Base-by-base conservation (phyloP, 2,329 filamentous ascomycete genomes). In the Epichloe glyceriae region DNA sequence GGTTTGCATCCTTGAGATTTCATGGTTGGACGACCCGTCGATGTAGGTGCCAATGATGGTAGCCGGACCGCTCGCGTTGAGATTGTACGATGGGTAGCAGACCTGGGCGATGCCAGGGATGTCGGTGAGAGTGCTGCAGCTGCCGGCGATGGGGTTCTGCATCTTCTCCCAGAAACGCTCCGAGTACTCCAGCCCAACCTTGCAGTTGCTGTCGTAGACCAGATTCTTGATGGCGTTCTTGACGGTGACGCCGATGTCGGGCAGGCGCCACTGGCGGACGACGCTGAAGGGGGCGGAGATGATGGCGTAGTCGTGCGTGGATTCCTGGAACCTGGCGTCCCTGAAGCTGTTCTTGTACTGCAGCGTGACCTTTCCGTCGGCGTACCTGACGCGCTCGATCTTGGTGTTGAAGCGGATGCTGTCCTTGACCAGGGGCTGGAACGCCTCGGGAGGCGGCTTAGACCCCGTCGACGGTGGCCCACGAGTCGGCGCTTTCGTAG, bases 1-100 rank as follows among this genome's bases (percentile, higher is more conserved):
- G 51, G 47, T 53, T 38, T 43, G 77, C 66, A 6, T 74, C 67
- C 1, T 66, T 57, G 75, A 70, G 37, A 61, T 59, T 33, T 59
- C 57, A 15, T 62, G 67, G 58, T 65, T 61, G 14, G 70, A 68
- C 26, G n/a, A 47, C 19, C 70, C 74, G 1, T 69, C 72, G 34
- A 69, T 59, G 66, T 86, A 86, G 20, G 73, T 77, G 1, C 70
- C 82, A 1, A 86, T 71, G 42, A 86, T 72, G 0, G 79, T 74
- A 6, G 80, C 82, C 0, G 79, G 80, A 0, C 79, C 75, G 0
- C 75, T 78, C 40, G 73, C 73, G 67, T 85, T 86, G 62, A 86
- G 69, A 54, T 79, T 71, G 67, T 85, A 85, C 5, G 76, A 75
- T 0, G 83, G 83, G 63, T 85, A 86, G 70, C 81, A 85, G 54